A percentile compares a stretch with the other conserved stretches of the same genome.
phyloP scores from a whole-genome alignment of 352 stramenopile species.

The Pythium aphanidermatum region DNA sequence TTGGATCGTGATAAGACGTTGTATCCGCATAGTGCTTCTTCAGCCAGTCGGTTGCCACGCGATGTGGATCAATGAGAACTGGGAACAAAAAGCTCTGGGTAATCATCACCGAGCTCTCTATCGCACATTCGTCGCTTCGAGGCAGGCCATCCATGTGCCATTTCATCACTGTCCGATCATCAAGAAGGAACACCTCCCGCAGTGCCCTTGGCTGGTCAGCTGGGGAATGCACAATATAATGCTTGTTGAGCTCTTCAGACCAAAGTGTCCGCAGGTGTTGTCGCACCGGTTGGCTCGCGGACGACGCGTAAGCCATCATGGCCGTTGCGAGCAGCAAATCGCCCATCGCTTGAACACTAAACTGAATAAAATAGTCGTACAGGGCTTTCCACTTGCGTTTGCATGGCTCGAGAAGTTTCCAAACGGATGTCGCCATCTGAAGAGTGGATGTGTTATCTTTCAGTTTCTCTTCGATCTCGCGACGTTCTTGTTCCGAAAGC shows the following conservation, averaged over 20 bases:
- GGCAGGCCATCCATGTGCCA: conserved; percentile 44
- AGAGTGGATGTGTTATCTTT: conserved; percentile 48
- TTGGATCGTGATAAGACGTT: conserved; percentile 1
- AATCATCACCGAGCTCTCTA: conserved; percentile 42
- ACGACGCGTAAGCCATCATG: conserved; percentile 37
- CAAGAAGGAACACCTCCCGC: conserved; percentile 28
- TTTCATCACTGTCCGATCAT: conserved; percentile 23
- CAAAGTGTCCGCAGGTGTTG: conserved; percentile 29
- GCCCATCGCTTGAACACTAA: conserved; percentile 36
- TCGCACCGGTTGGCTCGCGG: conserved; percentile 11
- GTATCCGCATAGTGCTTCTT: conserved; percentile 23
- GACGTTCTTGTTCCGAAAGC: conserved; percentile 44
- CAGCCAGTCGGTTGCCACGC: conserved; percentile 48
- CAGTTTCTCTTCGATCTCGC: conserved; percentile 37
- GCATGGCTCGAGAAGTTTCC: conserved; percentile 41
- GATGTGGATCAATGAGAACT: conserved; percentile 54
- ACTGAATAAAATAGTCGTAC: conserved; percentile 37
- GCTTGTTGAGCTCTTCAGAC: conserved; percentile 24
- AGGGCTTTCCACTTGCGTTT: conserved; percentile 32
- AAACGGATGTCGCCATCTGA: conserved; percentile 45
- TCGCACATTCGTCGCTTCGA: conserved; percentile 22
- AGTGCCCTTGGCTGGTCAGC: conserved; percentile 13
- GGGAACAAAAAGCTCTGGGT: conserved; percentile 39
- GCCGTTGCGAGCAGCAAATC: conserved; percentile 64
- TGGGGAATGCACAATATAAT: conserved; percentile 29